Evolutionary conservation across 2,329 filamentous ascomycete species (phyloP).

Genomic region (Fusarium longipes): DNA sequence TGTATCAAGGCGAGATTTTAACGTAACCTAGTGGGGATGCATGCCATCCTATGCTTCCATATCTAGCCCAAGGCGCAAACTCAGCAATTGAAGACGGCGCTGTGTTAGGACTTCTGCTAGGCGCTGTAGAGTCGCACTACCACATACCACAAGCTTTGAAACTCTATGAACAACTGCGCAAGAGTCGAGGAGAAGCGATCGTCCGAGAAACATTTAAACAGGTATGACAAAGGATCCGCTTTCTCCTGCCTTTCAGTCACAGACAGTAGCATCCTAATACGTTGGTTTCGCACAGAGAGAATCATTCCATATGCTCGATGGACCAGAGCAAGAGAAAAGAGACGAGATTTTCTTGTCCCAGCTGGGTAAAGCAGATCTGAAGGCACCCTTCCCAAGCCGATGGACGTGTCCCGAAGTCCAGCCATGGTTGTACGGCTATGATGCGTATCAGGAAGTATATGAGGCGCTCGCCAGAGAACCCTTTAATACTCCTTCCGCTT

Average conservation of each 20-base stretch:
- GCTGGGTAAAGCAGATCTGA: conserved; percentile 60
- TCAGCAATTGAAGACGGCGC: conserved; percentile 75
- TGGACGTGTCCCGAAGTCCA: conserved; percentile 72
- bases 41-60: conserved; percentile 73
- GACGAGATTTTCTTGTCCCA: conserved; percentile 68
- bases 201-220: conserved; percentile 70
- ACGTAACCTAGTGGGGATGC: conserved; percentile 61
- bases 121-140: conserved; percentile 58
- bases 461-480: neutral
- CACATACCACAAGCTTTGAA: conserved; percentile 58
- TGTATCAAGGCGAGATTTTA: neutral
- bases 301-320: conserved; percentile 60
- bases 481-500: neutral
- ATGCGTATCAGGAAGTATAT: conserved; percentile 50
- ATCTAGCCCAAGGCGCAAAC: conserved; percentile 74
- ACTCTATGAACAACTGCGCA: conserved; percentile 61
- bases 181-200: conserved; percentile 63
- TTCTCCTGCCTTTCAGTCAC: neutral
- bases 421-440: conserved; percentile 73
- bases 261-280: neutral
- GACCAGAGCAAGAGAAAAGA: conserved; percentile 53
- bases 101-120: conserved; percentile 69
- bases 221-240: conserved; percentile 8
- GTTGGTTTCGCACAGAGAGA: conserved; percentile 52
- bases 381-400: conserved; percentile 66